phyloP scores from a whole-genome alignment of 208 protist species.

The Crithidia mellificae region DNA sequence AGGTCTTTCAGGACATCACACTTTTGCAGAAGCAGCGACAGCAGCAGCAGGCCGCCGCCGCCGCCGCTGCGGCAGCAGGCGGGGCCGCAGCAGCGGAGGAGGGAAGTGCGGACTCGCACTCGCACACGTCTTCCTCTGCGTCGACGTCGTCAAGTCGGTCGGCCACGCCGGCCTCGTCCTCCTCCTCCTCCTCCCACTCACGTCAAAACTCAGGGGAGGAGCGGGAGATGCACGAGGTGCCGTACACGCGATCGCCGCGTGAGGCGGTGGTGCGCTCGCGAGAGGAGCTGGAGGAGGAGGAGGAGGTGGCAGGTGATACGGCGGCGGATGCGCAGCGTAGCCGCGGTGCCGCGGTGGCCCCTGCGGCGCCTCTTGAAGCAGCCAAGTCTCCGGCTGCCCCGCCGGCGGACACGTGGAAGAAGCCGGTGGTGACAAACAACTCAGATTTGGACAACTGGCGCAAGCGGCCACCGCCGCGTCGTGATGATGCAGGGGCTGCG shows the following conservation, averaged over 20 bases:
- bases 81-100: too few relatives aligned
- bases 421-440: slow-evolving; percentile 5
- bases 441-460: slow-evolving; percentile 21
- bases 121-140: slow-evolving; percentile 10
- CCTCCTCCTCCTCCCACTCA: not conserved
- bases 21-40: slow-evolving; percentile 27
- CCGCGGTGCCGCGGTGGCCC: not conserved
- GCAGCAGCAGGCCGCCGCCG: slow-evolving; percentile 22
- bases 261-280: not conserved
- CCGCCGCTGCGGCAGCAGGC: slow-evolving; percentile 17
- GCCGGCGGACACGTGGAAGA: not conserved
- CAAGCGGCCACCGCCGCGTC: slow-evolving; percentile 9
- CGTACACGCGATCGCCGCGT: slow-evolving; percentile 4
- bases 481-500: not conserved
- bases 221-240: not conserved
- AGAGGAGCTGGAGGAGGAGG: slow-evolving; percentile 13
- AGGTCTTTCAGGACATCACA: slow-evolving; percentile 40
- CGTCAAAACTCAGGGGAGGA: too few relatives aligned
- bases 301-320: too few relatives aligned
- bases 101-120: too few relatives aligned
- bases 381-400: not conserved
- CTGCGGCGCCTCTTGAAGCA: not conserved
- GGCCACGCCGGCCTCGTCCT: slow-evolving; percentile 8
- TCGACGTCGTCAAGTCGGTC: not conserved
- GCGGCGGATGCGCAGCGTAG: not conserved